Conservation (phyloP, 345 rosid species). For the Corchorus olitorius region DNA sequence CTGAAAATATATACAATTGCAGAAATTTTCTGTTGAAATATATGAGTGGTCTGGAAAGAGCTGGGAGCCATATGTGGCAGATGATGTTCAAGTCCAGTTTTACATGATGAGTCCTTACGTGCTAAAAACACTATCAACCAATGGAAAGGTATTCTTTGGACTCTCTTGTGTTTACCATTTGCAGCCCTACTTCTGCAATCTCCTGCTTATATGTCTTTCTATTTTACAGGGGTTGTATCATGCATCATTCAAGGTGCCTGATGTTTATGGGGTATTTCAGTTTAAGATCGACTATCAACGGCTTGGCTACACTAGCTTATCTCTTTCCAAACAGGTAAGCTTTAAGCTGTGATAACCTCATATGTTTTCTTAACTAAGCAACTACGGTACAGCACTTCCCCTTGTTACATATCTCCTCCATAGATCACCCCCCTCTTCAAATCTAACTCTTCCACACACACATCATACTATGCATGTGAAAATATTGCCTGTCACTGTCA, state of each 20-base stretch:
- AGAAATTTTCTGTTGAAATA: conserved; percentile 66
- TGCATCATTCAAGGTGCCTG: conserved; percentile 72
- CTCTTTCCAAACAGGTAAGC: conserved; percentile 68
- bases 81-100: conserved; percentile 72
- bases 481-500: background rate
- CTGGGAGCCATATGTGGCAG: conserved; percentile 71
- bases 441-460: background rate
- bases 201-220: conserved; percentile 6
- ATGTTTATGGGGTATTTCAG: conserved; percentile 79
- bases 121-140: conserved; percentile 59
- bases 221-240: conserved; percentile 58
- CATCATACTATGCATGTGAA: background rate
- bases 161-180: background rate
- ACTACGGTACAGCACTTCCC: background rate
- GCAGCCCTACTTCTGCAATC: background rate
- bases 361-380: background rate
- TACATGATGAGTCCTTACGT: conserved; percentile 83
- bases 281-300: conserved; percentile 72
- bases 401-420: background rate
- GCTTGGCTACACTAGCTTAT: conserved; percentile 68
- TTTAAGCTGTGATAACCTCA: background rate
- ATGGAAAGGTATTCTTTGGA: conserved; percentile 44
- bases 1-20: conserved; percentile 21
- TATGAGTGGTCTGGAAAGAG: conserved; percentile 70
- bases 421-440: background rate